A percentile compares a stretch with the other conserved stretches of the same genome.
phyloP scores from a whole-genome alignment of 2,329 filamentous ascomycete genomes.

The Epichloe sylvatica region DNA sequence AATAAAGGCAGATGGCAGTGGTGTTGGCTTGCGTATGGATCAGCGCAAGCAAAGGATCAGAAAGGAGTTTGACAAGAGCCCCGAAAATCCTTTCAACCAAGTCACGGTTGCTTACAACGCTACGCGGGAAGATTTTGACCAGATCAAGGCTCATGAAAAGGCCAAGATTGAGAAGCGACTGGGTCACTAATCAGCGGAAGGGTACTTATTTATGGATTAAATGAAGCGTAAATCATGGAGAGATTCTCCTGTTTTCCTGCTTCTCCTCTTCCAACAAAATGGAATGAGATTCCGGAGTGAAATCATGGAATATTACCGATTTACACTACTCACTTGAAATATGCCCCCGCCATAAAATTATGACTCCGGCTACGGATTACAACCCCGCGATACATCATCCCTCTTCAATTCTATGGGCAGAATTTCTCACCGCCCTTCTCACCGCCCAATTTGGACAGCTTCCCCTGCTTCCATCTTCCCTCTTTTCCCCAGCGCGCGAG shows the following conservation, averaged over 20 bases:
- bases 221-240: neutral
- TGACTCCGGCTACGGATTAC: neutral
- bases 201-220: neutral
- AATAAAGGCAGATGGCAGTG: constrained; percentile 67
- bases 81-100: constrained; percentile 93
- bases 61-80: constrained; percentile 90
- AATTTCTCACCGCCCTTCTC: constrained; percentile 10
- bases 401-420: constrained; percentile 7
- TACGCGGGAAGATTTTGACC: constrained; percentile 58
- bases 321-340: too few relatives aligned
- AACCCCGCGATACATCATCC: constrained; percentile 7
- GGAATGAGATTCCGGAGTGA: too few relatives aligned
- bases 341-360: neutral
- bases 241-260: too few relatives aligned
- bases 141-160: constrained; percentile 52
- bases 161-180: constrained; percentile 62
- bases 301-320: neutral
- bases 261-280: too few relatives aligned
- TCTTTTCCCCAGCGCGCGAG: neutral
- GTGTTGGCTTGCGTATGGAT: constrained; percentile 59
- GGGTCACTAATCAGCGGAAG: constrained; percentile 19
- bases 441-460: constrained; percentile 3
- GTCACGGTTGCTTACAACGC: constrained; percentile 63
- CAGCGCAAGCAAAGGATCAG: constrained; percentile 72
- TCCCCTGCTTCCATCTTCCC: neutral